Evolutionary conservation across 2,329 filamentous ascomycete species (phyloP), one percentile per base, ranked within the genome.

Genomic region (Aspergillus sp.): DNA sequence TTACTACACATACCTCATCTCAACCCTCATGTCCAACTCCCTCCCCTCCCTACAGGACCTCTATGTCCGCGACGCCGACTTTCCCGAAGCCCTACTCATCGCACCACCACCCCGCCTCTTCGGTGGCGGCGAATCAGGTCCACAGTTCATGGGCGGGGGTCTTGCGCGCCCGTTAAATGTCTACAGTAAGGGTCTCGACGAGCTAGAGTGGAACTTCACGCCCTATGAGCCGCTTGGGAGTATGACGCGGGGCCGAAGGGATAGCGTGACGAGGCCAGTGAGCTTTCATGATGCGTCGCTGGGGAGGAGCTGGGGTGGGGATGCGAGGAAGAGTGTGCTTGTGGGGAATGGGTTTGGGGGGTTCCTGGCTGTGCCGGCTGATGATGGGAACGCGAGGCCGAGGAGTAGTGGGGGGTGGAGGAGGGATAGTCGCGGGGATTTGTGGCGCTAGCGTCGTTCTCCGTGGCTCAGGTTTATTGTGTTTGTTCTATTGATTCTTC

Each of bases 1-100:
- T 19, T 96, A 97, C 79, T 96, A 97, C 77, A 86, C 87, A 63
- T 97, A 97, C 76, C 86, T 98, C 22, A 89, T 92, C 28, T 86
- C 86, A n/a, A 96, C 92, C 0, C 85, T 98, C 34, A 86, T 95
- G 63, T 85, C 87, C 17, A 90, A 89, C 64, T 85, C 87, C 7
- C 83, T 98, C 7, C 92, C 93, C 1, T 85, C 84, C 41, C 83
- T 98, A 8, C 84, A 84, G 41, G 86, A 89, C 23, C 85, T 98
- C 7, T 97, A 96, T 74, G 94, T 97, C 19, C 90, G 92, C 54
- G 93, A 97, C 70, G 86, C 90, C 28, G 83, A 86, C 54, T 97
- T 98, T 73, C 89, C 93, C 2, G 92, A 96, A 68, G 84, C 89
- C 11, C 85, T 97, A 6, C 84, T 93, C 15, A 82, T 94, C 7